Evolutionary conservation across 2,329 filamentous ascomycete species (phyloP), one percentile per base, ranked within the genome.

Genomic region (Lithohypha guttulata): DNA sequence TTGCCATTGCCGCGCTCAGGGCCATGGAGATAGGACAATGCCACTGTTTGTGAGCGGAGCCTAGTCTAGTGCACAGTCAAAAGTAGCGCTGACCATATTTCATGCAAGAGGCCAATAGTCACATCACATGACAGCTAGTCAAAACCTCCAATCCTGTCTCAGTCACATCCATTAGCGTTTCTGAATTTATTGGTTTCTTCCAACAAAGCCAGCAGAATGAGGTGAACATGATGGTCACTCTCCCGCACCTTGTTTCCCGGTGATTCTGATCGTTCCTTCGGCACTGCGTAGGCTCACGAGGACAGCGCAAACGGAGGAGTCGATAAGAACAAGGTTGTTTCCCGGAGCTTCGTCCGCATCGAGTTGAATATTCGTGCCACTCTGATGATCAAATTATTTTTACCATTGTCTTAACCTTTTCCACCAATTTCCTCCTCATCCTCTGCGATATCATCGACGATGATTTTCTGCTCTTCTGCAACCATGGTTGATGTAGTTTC

Each of bases 71-170:
- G 27, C 27, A 29, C 27, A 13, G 27, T 29, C 27, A 29, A 29
- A 29, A 29, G 27, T 29, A 29, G 27, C 27, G n/a, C 27, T 29
- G 27, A 14, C 27, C 27, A 29, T 29, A 29, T 14, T 29, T 29
- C 27, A 29, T 29, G 27, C 27, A 29, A 29, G 27, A 29, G 27
- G 27, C 27, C 27, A 29, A 29, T 29, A 29, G 27, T 29, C 27
- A 29, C 27, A 29, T 29, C 27, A 29, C 27, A 29, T 29, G 27
- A 29, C 27, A 29, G 27, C 27, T 29, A n/a, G n/a, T 33, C 18
- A n/a, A n/a, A n/a, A n/a, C n/a, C n/a, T n/a, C n/a, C n/a, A n/a
- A n/a, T n/a, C n/a, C n/a, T n/a, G n/a, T n/a, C n/a, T n/a, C n/a
- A n/a, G n/a, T n/a, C n/a, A n/a, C n/a, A n/a, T n/a, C n/a, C n/a